phyloP scores from a whole-genome alignment of 345 rosid species.

The Brassica rapa region DNA sequence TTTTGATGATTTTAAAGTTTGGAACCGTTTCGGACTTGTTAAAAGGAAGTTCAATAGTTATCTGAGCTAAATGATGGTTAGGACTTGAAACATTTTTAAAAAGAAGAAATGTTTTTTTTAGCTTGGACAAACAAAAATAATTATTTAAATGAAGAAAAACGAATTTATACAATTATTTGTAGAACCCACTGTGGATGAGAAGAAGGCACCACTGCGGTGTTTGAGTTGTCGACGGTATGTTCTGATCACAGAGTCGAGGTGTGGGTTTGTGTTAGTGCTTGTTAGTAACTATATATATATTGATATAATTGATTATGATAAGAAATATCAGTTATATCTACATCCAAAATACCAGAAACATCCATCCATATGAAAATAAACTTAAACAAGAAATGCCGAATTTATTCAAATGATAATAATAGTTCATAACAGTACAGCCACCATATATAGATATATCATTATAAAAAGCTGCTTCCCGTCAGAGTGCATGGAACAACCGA shows the following conservation, averaged over 20 bases:
- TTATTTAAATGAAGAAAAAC: not conserved
- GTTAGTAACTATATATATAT: not conserved
- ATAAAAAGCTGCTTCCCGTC: slow-evolving; percentile 1
- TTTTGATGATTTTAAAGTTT: not conserved
- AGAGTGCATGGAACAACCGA: slow-evolving; percentile 24
- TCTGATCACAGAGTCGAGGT: slow-evolving; percentile 23
- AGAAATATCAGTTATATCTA: slow-evolving; percentile 4
- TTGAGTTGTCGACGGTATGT: slow-evolving; percentile 62
- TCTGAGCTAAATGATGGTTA: not conserved
- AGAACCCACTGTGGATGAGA: not conserved
- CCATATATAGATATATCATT: slow-evolving; percentile 4
- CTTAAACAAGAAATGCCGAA: not conserved
- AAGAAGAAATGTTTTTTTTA: too few species aligned
- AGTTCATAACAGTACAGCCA: slow-evolving; percentile 20
- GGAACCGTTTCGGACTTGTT: not conserved
- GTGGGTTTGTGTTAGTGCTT: slow-evolving; percentile 34
- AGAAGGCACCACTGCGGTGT: slow-evolving; percentile 44
- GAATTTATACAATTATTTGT: not conserved
- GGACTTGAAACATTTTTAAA: not conserved
- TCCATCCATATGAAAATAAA: not conserved
- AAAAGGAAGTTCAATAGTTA: not conserved
- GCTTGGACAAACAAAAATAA: not conserved
- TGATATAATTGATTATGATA: not conserved
- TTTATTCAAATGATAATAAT: slow-evolving; percentile 31
- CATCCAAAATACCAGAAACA: not conserved